A percentile compares a stretch with the other conserved stretches of the same genome.
phyloP scores from a whole-genome alignment of 1,284 basidiomycete genomes.

The Cryptococcus sp. region DNA sequence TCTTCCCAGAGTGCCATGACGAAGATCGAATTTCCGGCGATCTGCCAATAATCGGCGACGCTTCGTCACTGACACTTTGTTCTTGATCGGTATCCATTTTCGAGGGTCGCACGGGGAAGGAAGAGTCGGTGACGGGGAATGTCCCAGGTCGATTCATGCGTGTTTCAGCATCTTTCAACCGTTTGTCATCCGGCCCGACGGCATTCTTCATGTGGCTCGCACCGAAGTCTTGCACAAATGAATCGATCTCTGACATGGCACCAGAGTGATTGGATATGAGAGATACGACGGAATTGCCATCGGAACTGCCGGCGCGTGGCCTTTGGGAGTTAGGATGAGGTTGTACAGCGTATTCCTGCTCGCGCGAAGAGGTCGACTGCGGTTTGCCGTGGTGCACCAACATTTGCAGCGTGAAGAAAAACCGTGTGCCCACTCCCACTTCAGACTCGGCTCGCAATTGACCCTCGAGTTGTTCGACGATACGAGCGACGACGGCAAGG shows the following conservation, averaged over 20 bases:
- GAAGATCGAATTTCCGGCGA: constrained; percentile 5
- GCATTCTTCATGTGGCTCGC: constrained; percentile 44
- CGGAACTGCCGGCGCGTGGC: constrained; percentile 18
- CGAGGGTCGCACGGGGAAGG: constrained; percentile 48
- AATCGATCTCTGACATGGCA: constrained; percentile 60
- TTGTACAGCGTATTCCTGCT: background rate
- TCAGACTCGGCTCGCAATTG: constrained; percentile 78
- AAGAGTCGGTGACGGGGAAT: constrained; percentile 51
- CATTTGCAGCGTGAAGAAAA: constrained; percentile 56
- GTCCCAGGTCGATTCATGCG: constrained; percentile 46
- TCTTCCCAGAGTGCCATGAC: background rate
- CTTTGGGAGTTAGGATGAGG: constrained; percentile 2
- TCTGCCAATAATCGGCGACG: constrained; percentile 7
- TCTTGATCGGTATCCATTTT: constrained; percentile 11
- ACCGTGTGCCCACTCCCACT: constrained; percentile 68
- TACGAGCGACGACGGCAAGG: constrained; percentile 77
- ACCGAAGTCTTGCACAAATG: constrained; percentile 66
- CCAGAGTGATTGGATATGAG: constrained; percentile 22
- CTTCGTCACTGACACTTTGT: constrained; percentile 1
- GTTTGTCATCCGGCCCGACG: constrained; percentile 53
- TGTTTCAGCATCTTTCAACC: constrained; percentile 34
- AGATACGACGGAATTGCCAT: constrained; percentile 21
- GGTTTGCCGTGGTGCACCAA: constrained; percentile 16
- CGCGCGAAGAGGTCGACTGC: constrained; percentile 7
- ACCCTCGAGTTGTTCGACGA: constrained; percentile 76